These are phyloP conservation scores for Acorus gramineus DNA, from an alignment of 106 monocot species.

Conservation along the genomic window DNA sequence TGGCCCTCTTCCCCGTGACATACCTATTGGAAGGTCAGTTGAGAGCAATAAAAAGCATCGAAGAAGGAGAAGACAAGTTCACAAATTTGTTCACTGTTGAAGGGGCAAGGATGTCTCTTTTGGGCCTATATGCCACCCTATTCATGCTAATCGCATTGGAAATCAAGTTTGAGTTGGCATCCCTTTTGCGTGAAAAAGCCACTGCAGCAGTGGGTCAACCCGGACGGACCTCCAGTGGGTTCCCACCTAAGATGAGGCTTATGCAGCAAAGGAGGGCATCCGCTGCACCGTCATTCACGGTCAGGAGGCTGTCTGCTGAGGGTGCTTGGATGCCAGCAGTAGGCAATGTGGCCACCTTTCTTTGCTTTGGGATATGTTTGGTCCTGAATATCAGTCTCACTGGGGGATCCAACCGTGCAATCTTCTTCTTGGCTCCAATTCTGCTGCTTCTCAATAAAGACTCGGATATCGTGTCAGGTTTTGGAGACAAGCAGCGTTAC, in stretches of 20 bases:
- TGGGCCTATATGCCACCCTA: conserved; percentile 83
- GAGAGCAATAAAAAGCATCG: conserved; percentile 35
- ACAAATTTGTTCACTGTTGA: conserved; percentile 68
- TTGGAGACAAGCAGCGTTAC: conserved; percentile 89
- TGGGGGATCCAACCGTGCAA: conserved; percentile 79
- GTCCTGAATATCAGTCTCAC: conserved; percentile 66
- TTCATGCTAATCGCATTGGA: conserved; percentile 81
- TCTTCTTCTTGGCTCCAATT: conserved; percentile 90
- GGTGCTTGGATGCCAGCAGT: conserved; percentile 98
- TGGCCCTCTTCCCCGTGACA: conserved; percentile 82
- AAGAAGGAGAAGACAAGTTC: conserved; percentile 55
- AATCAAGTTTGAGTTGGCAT: conserved; percentile 75
- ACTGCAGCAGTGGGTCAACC: conserved; percentile 6
- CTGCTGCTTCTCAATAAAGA: conserved; percentile 92
- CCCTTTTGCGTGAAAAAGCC: conserved; percentile 75
- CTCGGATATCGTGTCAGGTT: conserved; percentile 72
- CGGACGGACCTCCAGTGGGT: conserved; percentile 20
- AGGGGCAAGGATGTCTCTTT: conserved; percentile 88
- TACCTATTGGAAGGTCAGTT: conserved; percentile 91
- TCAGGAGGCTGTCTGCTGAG: conserved; percentile 81
- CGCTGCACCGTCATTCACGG: conserved; percentile 72
- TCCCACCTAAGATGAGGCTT: conserved; percentile 63
- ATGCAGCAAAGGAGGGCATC: conserved; percentile 73
- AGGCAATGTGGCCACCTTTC: conserved; percentile 75
- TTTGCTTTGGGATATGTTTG: conserved; percentile 81